Evolutionary conservation across 208 protist genomes (phyloP), one percentile per base, ranked within the genome.

Genomic region (Naegleria gruberi): DNA sequence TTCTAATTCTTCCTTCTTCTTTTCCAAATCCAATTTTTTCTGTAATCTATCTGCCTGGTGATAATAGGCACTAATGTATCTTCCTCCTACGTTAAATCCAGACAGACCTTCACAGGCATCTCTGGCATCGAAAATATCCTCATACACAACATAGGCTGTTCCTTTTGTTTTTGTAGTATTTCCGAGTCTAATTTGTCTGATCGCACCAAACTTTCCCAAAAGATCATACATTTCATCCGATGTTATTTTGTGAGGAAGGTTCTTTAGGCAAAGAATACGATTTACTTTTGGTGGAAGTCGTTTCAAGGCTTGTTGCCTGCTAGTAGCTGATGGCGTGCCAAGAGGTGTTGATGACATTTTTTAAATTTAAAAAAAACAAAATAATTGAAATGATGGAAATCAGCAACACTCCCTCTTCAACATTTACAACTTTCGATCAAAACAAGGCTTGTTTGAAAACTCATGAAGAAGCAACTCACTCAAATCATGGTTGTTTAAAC

Each of bases 121-220:
- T 90, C 97, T 98, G 7, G 97, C 96, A 90, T 97, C 96, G 90
- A 93, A 97, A 43, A 98, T 97, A 92, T 98, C 97, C 44, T 98
- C 97, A 87, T 96, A 98, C 23, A 98, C 96, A 17, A 98, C 96
- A 91, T 96, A 98, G 7, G 97, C 97, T 4, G 95, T 97, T 30
- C 96, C 96, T 34, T 90, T 91, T 17, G 96, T 98, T 6, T 97
- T 94, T 17, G 89, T 85, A 41, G 90, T 55, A 86, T 92, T 96
- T 10, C 96, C 96, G 5, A 96, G 45, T 73, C 96, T 90, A 34
- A 98, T 96, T 90, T 98, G 97, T 89, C 95, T 82, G 57, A 98
- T 96, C 30, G 95, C 93, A 44, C 97, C 97, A 92, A 94, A 98
- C 57, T 97, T 95, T 82, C 96, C 96, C 90, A 98, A 98, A 12